phyloP scores from a whole-genome alignment of 371 early-diverging fungal genomes.

The Circinella umbellata region DNA sequence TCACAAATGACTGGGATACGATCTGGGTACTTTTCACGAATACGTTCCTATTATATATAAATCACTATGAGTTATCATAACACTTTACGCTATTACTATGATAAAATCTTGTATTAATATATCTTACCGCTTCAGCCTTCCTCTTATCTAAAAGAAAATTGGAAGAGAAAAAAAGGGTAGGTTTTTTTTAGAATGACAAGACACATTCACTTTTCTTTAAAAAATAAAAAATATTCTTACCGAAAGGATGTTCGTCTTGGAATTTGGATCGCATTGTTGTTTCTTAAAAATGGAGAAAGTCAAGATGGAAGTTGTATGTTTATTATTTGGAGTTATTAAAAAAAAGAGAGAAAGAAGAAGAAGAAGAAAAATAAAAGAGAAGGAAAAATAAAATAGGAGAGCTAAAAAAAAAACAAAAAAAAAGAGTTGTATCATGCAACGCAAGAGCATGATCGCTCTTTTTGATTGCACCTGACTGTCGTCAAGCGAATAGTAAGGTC shows the following conservation, averaged over 20 bases:
- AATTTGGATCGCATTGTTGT: conserved; percentile 85
- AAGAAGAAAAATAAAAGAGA: not conserved
- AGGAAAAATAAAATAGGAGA: not conserved
- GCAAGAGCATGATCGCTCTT: conserved; percentile 8
- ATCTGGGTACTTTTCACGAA: conserved; percentile 96
- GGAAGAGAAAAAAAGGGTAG: conserved; percentile 3
- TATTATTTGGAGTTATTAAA: not conserved
- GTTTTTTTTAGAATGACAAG: not conserved
- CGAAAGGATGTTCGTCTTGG: conserved; percentile 96
- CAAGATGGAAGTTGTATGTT: too few relatives aligned
- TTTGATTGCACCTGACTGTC: conserved; percentile 6
- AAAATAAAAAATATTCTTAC: conserved; percentile 47
- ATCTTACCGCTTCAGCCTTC: conserved; percentile 81
- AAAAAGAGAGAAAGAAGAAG: not conserved
- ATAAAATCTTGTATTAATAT: not conserved
- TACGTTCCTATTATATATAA: conserved; percentile 64
- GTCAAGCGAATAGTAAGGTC: not conserved
- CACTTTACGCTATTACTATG: too few relatives aligned
- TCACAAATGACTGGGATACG: conserved; percentile 97
- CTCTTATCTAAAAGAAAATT: conserved; percentile 77
- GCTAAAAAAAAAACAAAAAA: conserved; percentile 4
- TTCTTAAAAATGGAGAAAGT: not conserved
- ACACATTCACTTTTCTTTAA: not conserved
- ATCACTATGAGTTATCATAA: too few relatives aligned
- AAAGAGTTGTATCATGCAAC: conserved; percentile 11